phyloP scores from a whole-genome alignment of 2,329 filamentous ascomycete species.

The Aureobasidium sp. region DNA sequence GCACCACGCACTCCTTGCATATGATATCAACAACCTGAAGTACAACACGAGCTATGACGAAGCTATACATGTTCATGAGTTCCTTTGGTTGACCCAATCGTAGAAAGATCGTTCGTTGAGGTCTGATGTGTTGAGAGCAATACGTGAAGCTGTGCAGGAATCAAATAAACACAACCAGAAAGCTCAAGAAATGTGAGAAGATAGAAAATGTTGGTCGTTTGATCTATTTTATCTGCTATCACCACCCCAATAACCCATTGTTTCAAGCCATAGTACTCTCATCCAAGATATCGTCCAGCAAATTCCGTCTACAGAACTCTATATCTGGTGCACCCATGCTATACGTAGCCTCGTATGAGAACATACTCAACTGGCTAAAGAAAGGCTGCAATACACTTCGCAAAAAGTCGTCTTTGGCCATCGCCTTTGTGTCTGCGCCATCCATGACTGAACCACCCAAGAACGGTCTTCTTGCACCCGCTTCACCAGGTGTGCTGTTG shows the following conservation, averaged over 20 bases:
- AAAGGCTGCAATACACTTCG: conserved; percentile 76
- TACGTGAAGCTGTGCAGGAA: too few relatives aligned
- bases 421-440: conserved; percentile 44
- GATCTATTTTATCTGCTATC: not conserved
- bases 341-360: conserved; percentile 87
- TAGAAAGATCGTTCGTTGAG: too few relatives aligned
- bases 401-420: conserved; percentile 54
- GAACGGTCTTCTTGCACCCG: conserved; percentile 29
- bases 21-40: too few relatives aligned
- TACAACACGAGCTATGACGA: too few relatives aligned
- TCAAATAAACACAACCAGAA: too few relatives aligned
- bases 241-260: not conserved
- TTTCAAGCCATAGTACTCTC: conserved; percentile 40
- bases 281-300: conserved; percentile 26
- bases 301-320: conserved; percentile 43
- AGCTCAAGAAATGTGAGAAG: too few relatives aligned
- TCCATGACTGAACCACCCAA: conserved; percentile 49
- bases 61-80: too few relatives aligned
- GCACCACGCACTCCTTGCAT: too few relatives aligned
- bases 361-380: conserved; percentile 85
- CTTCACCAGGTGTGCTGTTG: not conserved
- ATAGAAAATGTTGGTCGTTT: not conserved
- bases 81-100: too few relatives aligned
- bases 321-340: conserved; percentile 65
- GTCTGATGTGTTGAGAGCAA: too few relatives aligned